Evolutionary conservation across 2,329 filamentous ascomycete species (phyloP), one percentile per base, ranked within the genome.

Genomic region (Xenosphaeropsis pyriputrescens): DNA sequence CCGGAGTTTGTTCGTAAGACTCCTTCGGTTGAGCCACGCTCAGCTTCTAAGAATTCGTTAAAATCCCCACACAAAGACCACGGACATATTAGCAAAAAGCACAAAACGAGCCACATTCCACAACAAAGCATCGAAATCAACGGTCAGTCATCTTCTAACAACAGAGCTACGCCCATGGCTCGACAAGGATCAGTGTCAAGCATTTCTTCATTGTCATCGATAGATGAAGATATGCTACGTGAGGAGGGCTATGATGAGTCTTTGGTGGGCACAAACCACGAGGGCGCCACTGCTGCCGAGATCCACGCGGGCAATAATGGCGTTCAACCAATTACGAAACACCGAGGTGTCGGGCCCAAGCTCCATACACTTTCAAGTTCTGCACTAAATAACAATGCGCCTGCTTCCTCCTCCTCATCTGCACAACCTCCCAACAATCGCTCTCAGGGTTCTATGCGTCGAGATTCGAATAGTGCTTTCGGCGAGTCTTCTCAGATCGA

Each of bases 141-240:
- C 33, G 48, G 42, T 37, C 30, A 15, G 15, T 34, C 36, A 12
- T 32, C 30, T 32, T 14, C 16, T 32, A 32, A 32, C 9, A 31
- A 36, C 15, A 17, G 30, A 32, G n/a, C 30, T 17, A 32, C 30
- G 14, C n/a, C 30, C 12, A 6, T 19, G 34, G 37, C 22, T 18
- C 41, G 54, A 37, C 46, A 46, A 7, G 34, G 39, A 13, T 56
- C 53, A 14, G 39, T 50, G 9, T 56, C 56, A 6, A 59, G 50
- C 40, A 47, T 46, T 12, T 61, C 58, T n/a, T 58, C 54, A 8
- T 44, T 61, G 29, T 57, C 57, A 16, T 60, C 57, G 4, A 44
- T 60, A 11, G 51, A 56, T 36, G 51, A 53, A 35, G 37, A 49
- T 6, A 39, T 53, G 9, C 38, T 53, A 16, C 43, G 39, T 7